phyloP scores from a whole-genome alignment of 2,329 filamentous ascomycete species.

The Chalaropsis ovoidea region DNA sequence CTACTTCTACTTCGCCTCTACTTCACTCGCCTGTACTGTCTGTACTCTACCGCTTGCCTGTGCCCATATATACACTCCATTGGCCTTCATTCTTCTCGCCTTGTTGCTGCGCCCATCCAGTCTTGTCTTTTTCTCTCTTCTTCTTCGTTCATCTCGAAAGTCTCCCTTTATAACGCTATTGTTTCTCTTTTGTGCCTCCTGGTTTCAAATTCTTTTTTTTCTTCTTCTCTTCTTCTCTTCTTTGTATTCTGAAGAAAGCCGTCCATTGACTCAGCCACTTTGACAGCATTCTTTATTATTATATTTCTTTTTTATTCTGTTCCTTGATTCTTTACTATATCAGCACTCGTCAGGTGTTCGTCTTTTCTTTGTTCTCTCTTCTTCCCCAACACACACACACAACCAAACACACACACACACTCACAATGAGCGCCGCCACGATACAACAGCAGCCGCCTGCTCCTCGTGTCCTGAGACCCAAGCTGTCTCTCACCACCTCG shows the following conservation, averaged over 20 bases:
- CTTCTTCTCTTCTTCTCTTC: not conserved
- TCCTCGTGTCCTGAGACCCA: conserved; percentile 19
- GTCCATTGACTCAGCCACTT: conserved; percentile 2
- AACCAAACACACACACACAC: conserved; percentile 26
- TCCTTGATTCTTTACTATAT: conserved; percentile 6
- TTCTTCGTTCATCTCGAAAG: conserved; percentile 4
- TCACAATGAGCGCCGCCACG: conserved; percentile 20
- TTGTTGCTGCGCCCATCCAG: not conserved
- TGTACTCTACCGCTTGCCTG: not conserved
- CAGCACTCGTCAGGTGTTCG: not conserved
- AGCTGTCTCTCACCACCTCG: conserved; percentile 38
- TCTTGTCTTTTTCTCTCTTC: not conserved
- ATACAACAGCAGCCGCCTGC: conserved; percentile 17
- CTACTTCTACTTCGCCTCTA: too few species aligned
- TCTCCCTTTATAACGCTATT: conserved; percentile 13
- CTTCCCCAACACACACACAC: not conserved
- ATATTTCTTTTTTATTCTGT: conserved; percentile 2
- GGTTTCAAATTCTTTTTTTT: conserved; percentile 19
- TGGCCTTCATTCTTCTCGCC: not conserved
- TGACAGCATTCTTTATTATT: not conserved
- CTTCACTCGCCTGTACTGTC: too few species aligned
- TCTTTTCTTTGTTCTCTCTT: conserved; percentile 1
- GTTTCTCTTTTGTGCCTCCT: conserved; percentile 21
- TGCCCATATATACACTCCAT: not conserved
- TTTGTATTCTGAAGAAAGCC: not conserved